Evolutionary conservation across 257 asterid species (phyloP), one percentile per base, ranked within the genome.

Genomic region (Apocynum venetum): DNA sequence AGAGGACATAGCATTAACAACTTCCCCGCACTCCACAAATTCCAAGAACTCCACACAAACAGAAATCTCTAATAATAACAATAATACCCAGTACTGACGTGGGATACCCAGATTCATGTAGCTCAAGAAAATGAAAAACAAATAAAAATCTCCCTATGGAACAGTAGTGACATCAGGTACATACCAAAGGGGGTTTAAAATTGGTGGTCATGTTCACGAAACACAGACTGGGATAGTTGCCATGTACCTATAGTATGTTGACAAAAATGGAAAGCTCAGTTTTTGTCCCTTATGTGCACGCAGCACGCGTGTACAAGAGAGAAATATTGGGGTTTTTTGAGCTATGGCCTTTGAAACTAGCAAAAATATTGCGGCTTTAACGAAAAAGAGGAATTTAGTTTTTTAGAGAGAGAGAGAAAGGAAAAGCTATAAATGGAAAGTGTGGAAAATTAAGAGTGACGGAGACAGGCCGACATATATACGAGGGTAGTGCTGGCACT

Each of bases 21-120:
- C 47, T 44, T 55, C 61, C 25, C 38, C 44, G 47, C 10, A 52
- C 51, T 36, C 19, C 52, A 71, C 56, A 61, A 76, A 49, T 71
- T 17, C 17, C 56, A 68, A 71, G 71, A 53, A 56, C 8, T 31
- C 74, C 71, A 43, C 40, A 13, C 75, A 53, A 56, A 52, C 55
- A 51, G 14, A 47, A 71, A 76, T 65, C 49, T 36, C 36, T 6
- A 35, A 35, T n/a, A 9, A 31, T 4, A 53, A 19, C 25, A 15
- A 53, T 3, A 19, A 56, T 56, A 25, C 59, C 71, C 51, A 9
- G 3, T 41, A 4, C 51, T 15, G 63, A 46, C 3, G 40, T 13
- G 66, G 35, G n/a, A 49, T 66, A 76, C 36, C 75, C 52, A 66
- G 74, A 79, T 79, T 79, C 69, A 49, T 51, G 5, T 4, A 59